These are phyloP conservation scores for Ziziphus jujuba DNA, from an alignment of 306 rosid species.

Conservation along the genomic window DNA sequence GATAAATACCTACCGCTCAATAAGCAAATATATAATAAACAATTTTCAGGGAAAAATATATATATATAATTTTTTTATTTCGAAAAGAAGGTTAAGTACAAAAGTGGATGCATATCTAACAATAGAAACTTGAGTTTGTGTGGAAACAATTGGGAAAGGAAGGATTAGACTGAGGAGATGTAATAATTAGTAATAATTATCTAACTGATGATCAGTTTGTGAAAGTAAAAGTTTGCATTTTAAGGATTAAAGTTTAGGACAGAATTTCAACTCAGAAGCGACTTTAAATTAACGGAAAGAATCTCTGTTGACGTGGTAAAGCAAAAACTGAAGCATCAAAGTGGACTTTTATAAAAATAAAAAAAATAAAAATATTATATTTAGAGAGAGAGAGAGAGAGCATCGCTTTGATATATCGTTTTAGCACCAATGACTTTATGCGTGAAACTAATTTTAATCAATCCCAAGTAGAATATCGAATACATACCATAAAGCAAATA, in stretches of 20 bases:
- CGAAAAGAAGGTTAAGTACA: conserved; percentile 4
- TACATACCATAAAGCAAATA: conserved; percentile 12
- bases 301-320: conserved; percentile 9
- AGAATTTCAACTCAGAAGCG: conserved; percentile 11
- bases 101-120: neutral
- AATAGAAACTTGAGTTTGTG: too few species aligned
- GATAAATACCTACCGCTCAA: too few species aligned
- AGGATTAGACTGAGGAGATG: too few species aligned
- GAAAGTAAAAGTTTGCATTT: neutral
- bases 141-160: too few species aligned
- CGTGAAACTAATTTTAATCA: conserved; percentile 18
- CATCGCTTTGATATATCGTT: too few species aligned
- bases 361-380: too few species aligned
- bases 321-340: conserved; percentile 40
- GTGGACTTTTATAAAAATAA: neutral
- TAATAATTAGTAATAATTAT: neutral
- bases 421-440: neutral
- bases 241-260: neutral
- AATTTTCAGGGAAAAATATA: too few species aligned
- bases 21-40: too few species aligned
- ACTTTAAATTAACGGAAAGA: neutral
- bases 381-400: too few species aligned
- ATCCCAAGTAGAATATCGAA: conserved; percentile 37
- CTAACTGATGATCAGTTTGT: too few species aligned
- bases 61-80: neutral